Conservation (phyloP, 2,329 filamentous ascomycete species). For the Fonsecaea erecta region DNA sequence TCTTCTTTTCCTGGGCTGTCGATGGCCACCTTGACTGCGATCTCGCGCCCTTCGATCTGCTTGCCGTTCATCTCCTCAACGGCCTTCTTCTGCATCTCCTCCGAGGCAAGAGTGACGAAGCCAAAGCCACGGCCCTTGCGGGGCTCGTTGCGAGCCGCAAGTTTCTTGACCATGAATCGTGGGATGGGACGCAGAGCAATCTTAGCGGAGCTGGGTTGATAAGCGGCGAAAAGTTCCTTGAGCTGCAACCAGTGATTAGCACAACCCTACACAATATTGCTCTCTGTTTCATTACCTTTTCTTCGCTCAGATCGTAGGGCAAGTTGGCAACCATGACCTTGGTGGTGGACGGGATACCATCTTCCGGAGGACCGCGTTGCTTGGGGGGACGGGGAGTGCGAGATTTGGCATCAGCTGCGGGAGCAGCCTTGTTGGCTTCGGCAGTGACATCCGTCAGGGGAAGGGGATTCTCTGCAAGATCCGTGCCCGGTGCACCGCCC, state of each 20-base stretch:
- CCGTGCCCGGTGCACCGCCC: conserved; percentile 45
- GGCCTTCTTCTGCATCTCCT: conserved; percentile 97
- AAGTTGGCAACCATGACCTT: conserved; percentile 99
- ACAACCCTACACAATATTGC: not conserved
- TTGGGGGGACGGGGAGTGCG: conserved; percentile 64
- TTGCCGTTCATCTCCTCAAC: conserved; percentile 99
- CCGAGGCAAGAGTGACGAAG: conserved; percentile 92
- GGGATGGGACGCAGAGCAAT: conserved; percentile 98
- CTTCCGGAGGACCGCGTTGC: conserved; percentile 94
- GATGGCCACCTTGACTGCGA: conserved; percentile 99
- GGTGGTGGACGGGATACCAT: conserved; percentile 97
- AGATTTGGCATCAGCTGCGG: conserved; percentile 43
- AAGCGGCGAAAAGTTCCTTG: conserved; percentile 93
- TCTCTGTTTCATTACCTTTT: conserved; percentile 70
- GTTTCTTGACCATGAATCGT: conserved; percentile 99
- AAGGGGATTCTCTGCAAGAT: conserved; percentile 56
- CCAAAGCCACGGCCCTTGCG: conserved; percentile 99
- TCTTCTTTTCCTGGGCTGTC: conserved; percentile 99
- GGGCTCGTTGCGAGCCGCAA: conserved; percentile 94
- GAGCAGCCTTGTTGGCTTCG: conserved; percentile 46
- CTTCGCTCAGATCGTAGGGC: conserved; percentile 95
- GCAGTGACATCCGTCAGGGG: conserved; percentile 66
- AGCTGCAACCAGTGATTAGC: conserved; percentile 63
- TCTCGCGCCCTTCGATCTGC: conserved; percentile 97
- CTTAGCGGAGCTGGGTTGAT: conserved; percentile 93